Evolutionary conservation across 2,329 filamentous ascomycete genomes (phyloP).

Genomic region (Drechslera avenae): DNA sequence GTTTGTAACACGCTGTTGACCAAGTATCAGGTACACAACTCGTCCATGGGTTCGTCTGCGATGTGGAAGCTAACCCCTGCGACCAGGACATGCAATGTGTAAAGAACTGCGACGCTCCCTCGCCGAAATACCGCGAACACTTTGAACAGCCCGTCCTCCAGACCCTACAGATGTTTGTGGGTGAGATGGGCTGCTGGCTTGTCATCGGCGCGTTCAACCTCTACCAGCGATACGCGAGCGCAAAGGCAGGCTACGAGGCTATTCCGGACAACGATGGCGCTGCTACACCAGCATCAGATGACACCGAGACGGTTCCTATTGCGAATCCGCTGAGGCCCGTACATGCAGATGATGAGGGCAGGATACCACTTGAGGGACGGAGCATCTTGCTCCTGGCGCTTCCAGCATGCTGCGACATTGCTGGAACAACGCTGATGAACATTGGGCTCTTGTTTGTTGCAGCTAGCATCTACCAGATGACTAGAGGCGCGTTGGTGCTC

Average conservation of each 20-base stretch:
- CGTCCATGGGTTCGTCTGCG: background rate
- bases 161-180: conserved; percentile 96
- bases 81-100: conserved; percentile 93
- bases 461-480: conserved; percentile 99
- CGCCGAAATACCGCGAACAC: conserved; percentile 68
- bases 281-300: conserved; percentile 51
- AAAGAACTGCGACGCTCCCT: conserved; percentile 76
- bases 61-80: conserved; percentile 23
- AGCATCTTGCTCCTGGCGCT: conserved; percentile 77
- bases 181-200: conserved; percentile 95
- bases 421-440: conserved; percentile 97
- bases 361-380: conserved; percentile 68
- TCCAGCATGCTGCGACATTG: conserved; percentile 91
- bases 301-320: conserved; percentile 52
- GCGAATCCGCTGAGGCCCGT: conserved; percentile 58
- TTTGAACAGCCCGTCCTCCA: conserved; percentile 98
- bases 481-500: conserved; percentile 86
- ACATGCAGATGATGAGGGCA: conserved; percentile 59
- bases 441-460: conserved; percentile 91
- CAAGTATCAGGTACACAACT: conserved; percentile 79
- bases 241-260: conserved; percentile 67
- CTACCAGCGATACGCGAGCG: conserved; percentile 62
- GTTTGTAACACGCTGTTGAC: conserved; percentile 97
- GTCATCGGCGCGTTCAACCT: conserved; percentile 75
- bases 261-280: conserved; percentile 53